Percentiles rank a stretch among this genome's conserved stretches.
Evolutionary conservation across 176 grass and related monocot genomes (phyloP).

Genomic region (Zizania latifolia): DNA sequence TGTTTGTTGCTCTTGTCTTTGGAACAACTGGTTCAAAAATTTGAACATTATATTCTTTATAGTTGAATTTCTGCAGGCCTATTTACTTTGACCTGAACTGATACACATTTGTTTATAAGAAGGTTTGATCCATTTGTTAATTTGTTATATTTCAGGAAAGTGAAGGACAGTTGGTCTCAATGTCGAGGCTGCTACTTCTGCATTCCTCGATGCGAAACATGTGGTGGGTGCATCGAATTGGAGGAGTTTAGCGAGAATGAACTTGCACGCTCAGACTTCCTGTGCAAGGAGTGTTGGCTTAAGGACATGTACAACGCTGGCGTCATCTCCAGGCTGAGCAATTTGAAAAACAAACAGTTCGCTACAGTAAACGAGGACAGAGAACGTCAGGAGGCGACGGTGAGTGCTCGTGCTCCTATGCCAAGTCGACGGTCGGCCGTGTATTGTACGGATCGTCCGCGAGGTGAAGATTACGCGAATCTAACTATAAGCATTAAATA

Average conservation of each 20-base stretch:
- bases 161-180: constrained; percentile 22
- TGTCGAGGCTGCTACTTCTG: constrained; percentile 81
- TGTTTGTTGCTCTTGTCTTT: constrained; percentile 33
- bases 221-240: constrained; percentile 67
- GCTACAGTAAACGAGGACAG: too few species aligned
- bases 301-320: too few species aligned
- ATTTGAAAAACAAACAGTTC: too few species aligned
- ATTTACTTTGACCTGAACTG: constrained; percentile 28
- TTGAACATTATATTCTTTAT: constrained; percentile 19
- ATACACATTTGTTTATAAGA: background rate
- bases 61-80: constrained; percentile 5
- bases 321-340: too few species aligned
- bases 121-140: constrained; percentile 23
- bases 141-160: constrained; percentile 53
- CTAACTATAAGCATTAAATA: too few species aligned
- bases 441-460: too few species aligned
- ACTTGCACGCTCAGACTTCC: constrained; percentile 62
- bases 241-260: constrained; percentile 40
- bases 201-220: constrained; percentile 77
- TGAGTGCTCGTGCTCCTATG: too few species aligned
- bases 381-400: too few species aligned
- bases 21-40: constrained; percentile 8
- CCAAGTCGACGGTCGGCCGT: too few species aligned
- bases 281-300: constrained; percentile 80
- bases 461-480: too few species aligned